Evolutionary conservation across 805 yeast species (phyloP).

Genomic region (Pichia insulana): DNA sequence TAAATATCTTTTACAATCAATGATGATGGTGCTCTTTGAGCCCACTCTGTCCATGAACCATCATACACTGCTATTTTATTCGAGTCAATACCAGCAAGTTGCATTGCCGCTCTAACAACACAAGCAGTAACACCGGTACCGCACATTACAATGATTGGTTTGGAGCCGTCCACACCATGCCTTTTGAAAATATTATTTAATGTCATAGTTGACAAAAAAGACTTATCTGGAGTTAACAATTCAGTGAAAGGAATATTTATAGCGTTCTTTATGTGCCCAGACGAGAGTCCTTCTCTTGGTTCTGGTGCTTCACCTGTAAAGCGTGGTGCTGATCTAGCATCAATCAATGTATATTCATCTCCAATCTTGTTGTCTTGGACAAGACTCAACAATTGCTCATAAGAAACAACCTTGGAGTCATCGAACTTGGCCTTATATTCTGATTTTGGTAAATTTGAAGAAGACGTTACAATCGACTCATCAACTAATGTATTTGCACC

Average conservation of each 20-base stretch:
- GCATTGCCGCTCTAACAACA: conserved; percentile 68
- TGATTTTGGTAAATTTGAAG: conserved; percentile 19
- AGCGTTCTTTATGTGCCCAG: conserved; percentile 87
- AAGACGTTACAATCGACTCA: conserved; percentile 14
- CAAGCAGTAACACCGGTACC: conserved; percentile 97
- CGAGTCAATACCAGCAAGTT: conserved; percentile 38
- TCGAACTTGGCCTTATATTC: conserved; percentile 32
- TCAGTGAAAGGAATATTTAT: conserved; percentile 65
- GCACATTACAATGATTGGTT: conserved; percentile 80
- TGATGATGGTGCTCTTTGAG: conserved; percentile 56
- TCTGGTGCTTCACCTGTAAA: conserved; percentile 78
- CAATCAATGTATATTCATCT: conserved; percentile 48
- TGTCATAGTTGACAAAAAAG: conserved; percentile 40
- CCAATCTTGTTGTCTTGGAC: conserved; percentile 41
- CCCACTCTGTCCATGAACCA: conserved; percentile 90
- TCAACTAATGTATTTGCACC: conserved; percentile 18
- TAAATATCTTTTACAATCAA: conserved; percentile 37
- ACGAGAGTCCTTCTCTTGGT: conserved; percentile 78
- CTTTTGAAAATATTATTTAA: conserved; percentile 39
- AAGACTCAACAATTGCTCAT: conserved; percentile 55
- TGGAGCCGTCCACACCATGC: conserved; percentile 32
- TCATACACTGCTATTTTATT: conserved; percentile 58
- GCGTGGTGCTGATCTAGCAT: conserved; percentile 73
- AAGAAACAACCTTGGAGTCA: conserved; percentile 48
- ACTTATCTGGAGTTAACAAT: conserved; percentile 42